These are phyloP conservation scores for Candolleomyces aberdarensis DNA, from an alignment of 768 basidiomycete species.

Conservation along the genomic window DNA sequence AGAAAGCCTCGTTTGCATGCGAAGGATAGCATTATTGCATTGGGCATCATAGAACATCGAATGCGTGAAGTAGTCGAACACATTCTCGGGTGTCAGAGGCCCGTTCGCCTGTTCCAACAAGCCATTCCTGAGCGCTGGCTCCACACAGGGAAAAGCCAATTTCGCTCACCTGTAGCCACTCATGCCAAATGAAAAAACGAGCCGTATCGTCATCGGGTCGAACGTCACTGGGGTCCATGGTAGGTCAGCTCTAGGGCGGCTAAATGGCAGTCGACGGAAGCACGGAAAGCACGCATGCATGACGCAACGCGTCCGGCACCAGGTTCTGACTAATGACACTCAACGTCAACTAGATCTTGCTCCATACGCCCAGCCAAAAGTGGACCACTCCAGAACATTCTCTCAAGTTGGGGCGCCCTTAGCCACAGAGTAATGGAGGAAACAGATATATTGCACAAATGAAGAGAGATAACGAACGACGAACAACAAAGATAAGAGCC, in stretches of 20 bases:
- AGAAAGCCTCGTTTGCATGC: constrained; percentile 91
- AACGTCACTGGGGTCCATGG: constrained; percentile 55
- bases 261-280: too few relatives aligned
- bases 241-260: neutral
- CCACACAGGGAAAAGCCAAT: too few relatives aligned
- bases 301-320: too few relatives aligned
- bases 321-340: too few relatives aligned
- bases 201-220: constrained; percentile 85
- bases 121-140: neutral
- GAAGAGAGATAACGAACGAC: too few relatives aligned
- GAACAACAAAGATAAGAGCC: neutral
- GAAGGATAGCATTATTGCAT: constrained; percentile 87
- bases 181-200: constrained; percentile 87
- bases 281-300: too few relatives aligned
- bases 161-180: constrained; percentile 71
- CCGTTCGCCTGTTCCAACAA: constrained; percentile 58
- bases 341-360: too few relatives aligned
- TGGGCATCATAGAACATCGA: constrained; percentile 96
- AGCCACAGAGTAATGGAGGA: too few relatives aligned
- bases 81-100: constrained; percentile 70
- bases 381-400: too few relatives aligned
- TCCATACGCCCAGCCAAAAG: too few relatives aligned
- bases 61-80: constrained; percentile 85
- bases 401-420: too few relatives aligned
- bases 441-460: too few relatives aligned